Base-by-base conservation (phyloP, 1,284 basidiomycete species). In the Puccinia triticina region DNA sequence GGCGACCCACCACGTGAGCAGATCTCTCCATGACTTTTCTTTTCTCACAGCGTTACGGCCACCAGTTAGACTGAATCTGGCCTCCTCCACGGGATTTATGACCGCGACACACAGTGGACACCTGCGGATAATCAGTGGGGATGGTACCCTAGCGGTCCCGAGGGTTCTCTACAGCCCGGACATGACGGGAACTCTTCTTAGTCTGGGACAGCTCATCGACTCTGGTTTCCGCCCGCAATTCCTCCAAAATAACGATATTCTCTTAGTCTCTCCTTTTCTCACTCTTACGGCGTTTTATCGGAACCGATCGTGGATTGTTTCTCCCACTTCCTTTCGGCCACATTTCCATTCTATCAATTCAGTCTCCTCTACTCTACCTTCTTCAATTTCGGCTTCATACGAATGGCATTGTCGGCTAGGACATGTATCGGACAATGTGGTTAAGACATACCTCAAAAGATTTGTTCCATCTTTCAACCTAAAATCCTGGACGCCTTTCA, bases 181-280 rank as follows among this genome's bases (percentile, higher is more conserved):
- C 29, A 37, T 55, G 53, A 74, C 29, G 21, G 72, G 72, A 55
- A 74, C 72, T 4, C 18, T 74, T 10, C 32, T 74, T 53, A 55
- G 50, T 16, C 50, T 74, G 8, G 72, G 72, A 5, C 72, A 74
- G 40, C n/a, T n/a, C n/a, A n/a, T n/a, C n/a, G n/a, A n/a, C n/a
- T n/a, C n/a, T n/a, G n/a, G n/a, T n/a, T n/a, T 74, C 29, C 10
- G 21, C 7, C 50, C 72, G 3, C 8, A 5, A 5, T 74, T 74
- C 32, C n/a, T 40, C 5, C 18, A 29, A 16, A 74, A 55, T 57
- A 7, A 29, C 14, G 53, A 55, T 12, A 55, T 74, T 18, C 12
- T 57, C 29, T 23, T 74, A 12, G 8, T 14, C 23, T 71, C 67
- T 37, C 5, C 14, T 32, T 64, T 37, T 32, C 11, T 64, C 26